Percentiles rank a stretch among this genome's conserved stretches.
Evolutionary conservation across 2,329 filamentous ascomycete genomes (phyloP).

Genomic region (Talaromyces sp.): DNA sequence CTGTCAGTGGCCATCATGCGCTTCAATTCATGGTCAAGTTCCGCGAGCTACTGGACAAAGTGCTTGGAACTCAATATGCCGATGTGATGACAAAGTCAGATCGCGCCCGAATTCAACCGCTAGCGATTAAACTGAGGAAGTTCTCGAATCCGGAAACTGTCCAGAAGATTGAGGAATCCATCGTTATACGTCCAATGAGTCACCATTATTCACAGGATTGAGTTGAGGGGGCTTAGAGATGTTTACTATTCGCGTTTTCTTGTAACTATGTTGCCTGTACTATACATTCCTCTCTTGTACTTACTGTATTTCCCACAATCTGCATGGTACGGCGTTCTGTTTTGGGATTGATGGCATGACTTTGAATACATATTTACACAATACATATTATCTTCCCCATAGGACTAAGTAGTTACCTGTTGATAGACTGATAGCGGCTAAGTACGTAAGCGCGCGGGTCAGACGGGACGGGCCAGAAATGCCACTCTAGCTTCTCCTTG

Average conservation of each 20-base stretch:
- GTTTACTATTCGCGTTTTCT: not conserved
- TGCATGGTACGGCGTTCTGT: slow-evolving; percentile 2
- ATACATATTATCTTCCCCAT: not conserved
- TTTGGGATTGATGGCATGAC: not conserved
- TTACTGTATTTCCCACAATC: not conserved
- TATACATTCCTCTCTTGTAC: slow-evolving; percentile 4
- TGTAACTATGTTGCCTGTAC: not conserved
- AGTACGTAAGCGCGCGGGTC: slow-evolving; percentile 11
- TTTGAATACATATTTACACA: not conserved
- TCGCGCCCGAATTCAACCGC: slow-evolving; percentile 23
- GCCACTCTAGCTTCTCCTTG: slow-evolving; percentile 41
- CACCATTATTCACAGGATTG: slow-evolving; percentile 20
- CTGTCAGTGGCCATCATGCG: slow-evolving; percentile 26
- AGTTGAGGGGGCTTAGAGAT: not conserved
- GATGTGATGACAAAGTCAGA: slow-evolving; percentile 25
- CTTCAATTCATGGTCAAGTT: slow-evolving; percentile 27
- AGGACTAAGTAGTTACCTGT: too few relatives aligned
- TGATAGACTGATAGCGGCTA: not conserved
- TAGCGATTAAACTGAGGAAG: slow-evolving; percentile 28
- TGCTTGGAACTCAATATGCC: slow-evolving; percentile 27
- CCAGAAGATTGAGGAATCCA: slow-evolving; percentile 18
- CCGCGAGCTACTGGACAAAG: slow-evolving; percentile 35
- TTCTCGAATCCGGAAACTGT: slow-evolving; percentile 29
- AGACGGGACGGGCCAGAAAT: slow-evolving; percentile 17
- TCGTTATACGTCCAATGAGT: slow-evolving; percentile 24